These are phyloP conservation scores for Dipteronia sinensis DNA, from an alignment of 345 rosid genomes.

Conservation along the genomic window DNA sequence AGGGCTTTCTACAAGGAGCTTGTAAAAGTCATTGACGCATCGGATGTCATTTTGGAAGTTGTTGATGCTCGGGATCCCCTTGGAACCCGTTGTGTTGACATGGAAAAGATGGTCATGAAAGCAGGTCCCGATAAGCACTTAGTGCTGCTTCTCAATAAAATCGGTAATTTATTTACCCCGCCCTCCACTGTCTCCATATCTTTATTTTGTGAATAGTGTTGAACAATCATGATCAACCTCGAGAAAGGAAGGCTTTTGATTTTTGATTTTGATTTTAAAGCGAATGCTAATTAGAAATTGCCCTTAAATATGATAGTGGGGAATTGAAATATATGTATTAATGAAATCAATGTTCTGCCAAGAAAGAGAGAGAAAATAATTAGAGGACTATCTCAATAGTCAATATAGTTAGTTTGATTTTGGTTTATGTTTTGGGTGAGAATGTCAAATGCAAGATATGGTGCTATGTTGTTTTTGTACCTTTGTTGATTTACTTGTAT, in stretches of 20 bases:
- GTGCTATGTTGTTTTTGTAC: background rate
- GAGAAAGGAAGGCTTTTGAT: background rate
- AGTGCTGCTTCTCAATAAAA: conserved; percentile 86
- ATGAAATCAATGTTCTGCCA: background rate
- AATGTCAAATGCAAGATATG: background rate
- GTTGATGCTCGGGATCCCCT: conserved; percentile 95
- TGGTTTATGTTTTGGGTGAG: background rate
- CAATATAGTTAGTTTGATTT: background rate
- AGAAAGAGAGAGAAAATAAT: background rate
- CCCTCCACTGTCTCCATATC: background rate
- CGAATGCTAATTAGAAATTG: background rate
- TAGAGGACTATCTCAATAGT: background rate
- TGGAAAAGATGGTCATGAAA: conserved; percentile 94
- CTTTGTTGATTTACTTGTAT: background rate
- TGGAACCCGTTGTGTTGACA: conserved; percentile 88
- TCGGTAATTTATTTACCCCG: conserved; percentile 49
- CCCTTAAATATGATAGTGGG: background rate
- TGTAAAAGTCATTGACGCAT: conserved; percentile 84
- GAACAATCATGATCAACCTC: background rate
- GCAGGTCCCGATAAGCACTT: conserved; percentile 79
- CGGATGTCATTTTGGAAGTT: conserved; percentile 95
- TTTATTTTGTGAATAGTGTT: background rate
- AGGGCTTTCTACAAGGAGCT: conserved; percentile 94
- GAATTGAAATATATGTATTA: background rate
- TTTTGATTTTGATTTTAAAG: background rate